These are phyloP conservation scores for Cladophialophora yegresii DNA, from an alignment of 2,329 filamentous ascomycete species.

Conservation along the genomic window DNA sequence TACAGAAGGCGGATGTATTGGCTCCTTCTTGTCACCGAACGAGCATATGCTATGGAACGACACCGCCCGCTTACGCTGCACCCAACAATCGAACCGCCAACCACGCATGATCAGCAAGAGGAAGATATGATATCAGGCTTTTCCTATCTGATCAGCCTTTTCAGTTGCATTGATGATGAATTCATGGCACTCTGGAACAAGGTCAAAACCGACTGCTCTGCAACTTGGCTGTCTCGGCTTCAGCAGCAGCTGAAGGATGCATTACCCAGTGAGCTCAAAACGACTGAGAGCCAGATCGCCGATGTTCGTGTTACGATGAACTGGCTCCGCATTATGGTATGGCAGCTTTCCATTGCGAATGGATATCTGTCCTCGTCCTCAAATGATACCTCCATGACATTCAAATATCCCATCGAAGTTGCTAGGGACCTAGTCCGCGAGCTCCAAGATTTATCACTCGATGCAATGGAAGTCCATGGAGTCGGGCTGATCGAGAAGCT, in stretches of 20 bases:
- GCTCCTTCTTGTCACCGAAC: conserved; percentile 71
- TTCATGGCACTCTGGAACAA: conserved; percentile 69
- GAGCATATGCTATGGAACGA: conserved; percentile 68
- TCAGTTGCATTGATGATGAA: conserved; percentile 65
- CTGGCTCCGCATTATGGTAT: conserved; percentile 71
- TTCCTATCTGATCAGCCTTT: conserved; percentile 63
- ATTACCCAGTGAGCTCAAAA: conserved; percentile 30
- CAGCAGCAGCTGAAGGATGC: conserved; percentile 56
- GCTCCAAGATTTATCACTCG: conserved; percentile 69
- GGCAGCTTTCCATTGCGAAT: conserved; percentile 69
- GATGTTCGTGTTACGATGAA: conserved; percentile 63
- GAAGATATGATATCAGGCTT: conserved; percentile 60
- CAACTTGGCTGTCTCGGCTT: conserved; percentile 59
- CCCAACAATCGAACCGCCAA: conserved; percentile 63
- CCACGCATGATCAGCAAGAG: conserved; percentile 58
- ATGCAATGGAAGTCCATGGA: conserved; percentile 73
- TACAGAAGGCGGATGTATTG: conserved; percentile 70
- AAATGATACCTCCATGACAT: conserved; percentile 61
- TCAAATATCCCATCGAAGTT: conserved; percentile 65
- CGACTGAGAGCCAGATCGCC: conserved; percentile 35
- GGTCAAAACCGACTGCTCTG: conserved; percentile 59
- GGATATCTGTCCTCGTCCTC: conserved; percentile 65
- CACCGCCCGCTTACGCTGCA: conserved; percentile 67
- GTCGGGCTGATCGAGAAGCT: conserved; percentile 80
- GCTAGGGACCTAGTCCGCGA: conserved; percentile 64